Conservation (phyloP, 441 rosid species). For the Hypseocharis bilobata region DNA sequence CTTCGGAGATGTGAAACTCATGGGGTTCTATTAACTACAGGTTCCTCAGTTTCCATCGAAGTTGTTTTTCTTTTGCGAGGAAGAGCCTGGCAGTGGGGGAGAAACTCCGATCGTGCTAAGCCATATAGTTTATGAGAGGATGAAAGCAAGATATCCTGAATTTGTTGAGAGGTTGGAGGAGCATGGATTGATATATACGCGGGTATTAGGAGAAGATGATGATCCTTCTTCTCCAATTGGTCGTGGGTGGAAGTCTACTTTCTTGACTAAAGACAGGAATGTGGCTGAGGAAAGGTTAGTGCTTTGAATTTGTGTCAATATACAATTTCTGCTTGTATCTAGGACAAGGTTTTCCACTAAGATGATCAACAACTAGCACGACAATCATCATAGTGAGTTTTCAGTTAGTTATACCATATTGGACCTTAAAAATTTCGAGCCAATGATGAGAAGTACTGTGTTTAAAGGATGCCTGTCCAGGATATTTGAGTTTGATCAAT, state of each 20-base stretch:
- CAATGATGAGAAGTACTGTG: no score
- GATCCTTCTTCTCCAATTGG: slow-evolving; percentile 87
- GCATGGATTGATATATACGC: slow-evolving; percentile 55
- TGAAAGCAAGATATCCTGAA: slow-evolving; percentile 56
- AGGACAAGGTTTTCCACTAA: background rate
- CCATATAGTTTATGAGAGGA: slow-evolving; percentile 62
- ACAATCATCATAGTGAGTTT: no score
- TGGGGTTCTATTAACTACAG: slow-evolving; percentile 25
- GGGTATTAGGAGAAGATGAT: slow-evolving; percentile 68
- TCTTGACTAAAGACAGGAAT: slow-evolving; percentile 61
- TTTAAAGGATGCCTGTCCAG: no score
- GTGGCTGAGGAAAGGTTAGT: slow-evolving; percentile 63
- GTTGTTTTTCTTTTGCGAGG: slow-evolving; percentile 77
- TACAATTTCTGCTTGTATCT: background rate
- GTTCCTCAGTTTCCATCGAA: slow-evolving; percentile 83
- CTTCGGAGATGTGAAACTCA: background rate
- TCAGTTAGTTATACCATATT: no score
- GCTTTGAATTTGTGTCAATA: background rate
- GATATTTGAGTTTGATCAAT: no score
- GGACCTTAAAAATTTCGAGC: no score
- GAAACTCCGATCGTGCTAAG: slow-evolving; percentile 84
- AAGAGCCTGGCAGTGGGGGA: slow-evolving; percentile 76
- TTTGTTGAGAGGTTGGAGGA: slow-evolving; percentile 56
- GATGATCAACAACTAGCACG: background rate
- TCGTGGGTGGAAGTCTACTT: slow-evolving; percentile 89